Conservation (phyloP, 1,284 basidiomycete genomes). For the Tilletia indica region DNA sequence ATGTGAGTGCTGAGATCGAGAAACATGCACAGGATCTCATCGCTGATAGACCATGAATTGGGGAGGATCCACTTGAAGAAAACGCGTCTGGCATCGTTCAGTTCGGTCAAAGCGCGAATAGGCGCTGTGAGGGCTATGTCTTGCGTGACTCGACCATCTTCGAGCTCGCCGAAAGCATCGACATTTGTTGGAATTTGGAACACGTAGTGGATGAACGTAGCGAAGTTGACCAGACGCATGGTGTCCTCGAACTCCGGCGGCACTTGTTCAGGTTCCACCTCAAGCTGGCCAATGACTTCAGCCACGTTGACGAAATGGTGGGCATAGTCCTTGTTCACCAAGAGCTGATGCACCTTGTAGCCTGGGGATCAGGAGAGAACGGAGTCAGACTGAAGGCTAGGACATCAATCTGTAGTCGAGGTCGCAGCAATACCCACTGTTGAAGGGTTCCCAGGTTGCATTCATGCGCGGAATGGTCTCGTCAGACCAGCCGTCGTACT, state of each 20-base stretch:
- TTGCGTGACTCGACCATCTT: constrained; percentile 25
- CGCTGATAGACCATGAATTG: constrained; percentile 27
- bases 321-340: constrained; percentile 35
- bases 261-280: constrained; percentile 18
- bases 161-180: constrained; percentile 22
- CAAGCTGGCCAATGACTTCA: constrained; percentile 29
- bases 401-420: neutral
- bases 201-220: constrained; percentile 45
- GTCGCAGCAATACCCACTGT: constrained; percentile 19
- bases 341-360: constrained; percentile 40
- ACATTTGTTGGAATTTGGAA: constrained; percentile 33
- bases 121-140: constrained; percentile 27
- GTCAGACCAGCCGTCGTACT: constrained; percentile 27
- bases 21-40: constrained; percentile 36
- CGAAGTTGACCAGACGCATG: constrained; percentile 43
- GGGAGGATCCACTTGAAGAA: constrained; percentile 42
- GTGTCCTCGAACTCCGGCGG: constrained; percentile 32
- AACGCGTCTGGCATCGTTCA: constrained; percentile 39
- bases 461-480: constrained; percentile 36
- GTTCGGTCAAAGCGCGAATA: constrained; percentile 33
- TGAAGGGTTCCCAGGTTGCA: constrained; percentile 38
- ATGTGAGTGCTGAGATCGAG: constrained; percentile 48
- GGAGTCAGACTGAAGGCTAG: neutral
- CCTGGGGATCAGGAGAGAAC: neutral
- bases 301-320: constrained; percentile 41